Conservation (phyloP, 148 eudicot species). For the Drosera capensis region DNA sequence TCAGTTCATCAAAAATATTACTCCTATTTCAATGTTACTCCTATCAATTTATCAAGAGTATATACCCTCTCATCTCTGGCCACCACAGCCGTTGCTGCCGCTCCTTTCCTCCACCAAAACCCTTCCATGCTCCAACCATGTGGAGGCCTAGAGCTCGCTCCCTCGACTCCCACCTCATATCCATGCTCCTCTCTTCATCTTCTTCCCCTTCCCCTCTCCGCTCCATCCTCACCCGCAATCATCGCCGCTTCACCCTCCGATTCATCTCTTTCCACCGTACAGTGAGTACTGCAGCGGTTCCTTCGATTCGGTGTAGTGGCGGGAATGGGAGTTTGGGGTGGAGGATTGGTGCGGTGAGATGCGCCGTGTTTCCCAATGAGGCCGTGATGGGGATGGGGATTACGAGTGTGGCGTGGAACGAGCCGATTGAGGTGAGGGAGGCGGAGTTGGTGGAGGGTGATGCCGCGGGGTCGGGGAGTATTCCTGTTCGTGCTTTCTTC, state of each 20-base stretch:
- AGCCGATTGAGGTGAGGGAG: conserved; percentile 9
- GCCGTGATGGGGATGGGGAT: not conserved
- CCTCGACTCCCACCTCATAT: conserved; percentile 1
- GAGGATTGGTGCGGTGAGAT: no score
- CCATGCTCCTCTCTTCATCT: conserved; percentile 1
- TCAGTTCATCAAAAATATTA: no score
- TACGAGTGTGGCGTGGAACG: conserved; percentile 30
- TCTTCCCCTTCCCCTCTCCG: not conserved
- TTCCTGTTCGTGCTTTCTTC: conserved; percentile 82
- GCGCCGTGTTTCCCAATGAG: no score
- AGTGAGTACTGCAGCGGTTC: not conserved
- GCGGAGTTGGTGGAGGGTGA: conserved; percentile 9
- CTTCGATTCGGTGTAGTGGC: no score
- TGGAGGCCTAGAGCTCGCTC: conserved; percentile 1
- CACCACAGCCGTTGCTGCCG: no score
- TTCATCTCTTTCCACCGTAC: conserved; percentile 1
- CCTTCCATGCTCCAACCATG: no score
- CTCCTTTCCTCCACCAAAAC: no score
- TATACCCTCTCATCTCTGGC: no score
- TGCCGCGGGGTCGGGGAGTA: conserved; percentile 22
- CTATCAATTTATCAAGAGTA: no score
- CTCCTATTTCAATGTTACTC: no score
- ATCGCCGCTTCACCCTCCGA: not conserved
- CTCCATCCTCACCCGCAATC: not conserved
- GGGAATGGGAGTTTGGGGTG: no score